A percentile compares a stretch with the other conserved stretches of the same genome.
phyloP scores from a whole-genome alignment of 805 yeast genomes.

The Wickerhamomyces bisporus region DNA sequence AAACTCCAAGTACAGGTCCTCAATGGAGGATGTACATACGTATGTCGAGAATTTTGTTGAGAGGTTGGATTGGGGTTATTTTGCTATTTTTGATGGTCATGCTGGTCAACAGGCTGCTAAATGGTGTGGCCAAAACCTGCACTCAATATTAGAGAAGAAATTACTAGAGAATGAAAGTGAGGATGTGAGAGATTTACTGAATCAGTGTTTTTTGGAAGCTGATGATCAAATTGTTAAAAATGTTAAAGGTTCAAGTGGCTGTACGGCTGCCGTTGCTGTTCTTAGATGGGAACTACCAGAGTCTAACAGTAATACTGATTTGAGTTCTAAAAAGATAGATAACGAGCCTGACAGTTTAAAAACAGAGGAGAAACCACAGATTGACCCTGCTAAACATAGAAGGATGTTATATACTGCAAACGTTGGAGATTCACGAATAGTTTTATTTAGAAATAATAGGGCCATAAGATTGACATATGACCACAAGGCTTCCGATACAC shows the following conservation, averaged over 20 bases:
- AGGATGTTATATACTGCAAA: conserved; percentile 89
- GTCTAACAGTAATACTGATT: conserved; percentile 3
- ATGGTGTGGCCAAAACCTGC: conserved; percentile 89
- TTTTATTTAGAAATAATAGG: conserved; percentile 66
- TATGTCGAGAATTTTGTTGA: conserved; percentile 92
- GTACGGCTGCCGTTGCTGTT: conserved; percentile 94
- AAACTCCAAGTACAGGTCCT: conserved; percentile 71
- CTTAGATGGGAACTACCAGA: conserved; percentile 69
- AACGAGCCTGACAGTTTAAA: not conserved
- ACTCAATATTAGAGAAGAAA: conserved; percentile 57
- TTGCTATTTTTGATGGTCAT: conserved; percentile 95
- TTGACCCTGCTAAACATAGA: conserved; percentile 39
- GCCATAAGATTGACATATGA: conserved; percentile 85
- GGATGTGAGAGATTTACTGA: conserved; percentile 62
- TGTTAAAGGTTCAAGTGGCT: conserved; percentile 73
- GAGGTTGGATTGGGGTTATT: conserved; percentile 86
- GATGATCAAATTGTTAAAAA: conserved; percentile 62
- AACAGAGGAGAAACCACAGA: conserved; percentile 1
- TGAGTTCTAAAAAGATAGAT: not conserved
- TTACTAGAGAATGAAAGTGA: conserved; percentile 42
- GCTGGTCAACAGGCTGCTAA: conserved; percentile 92
- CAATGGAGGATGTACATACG: conserved; percentile 96
- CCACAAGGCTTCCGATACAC: conserved; percentile 82
- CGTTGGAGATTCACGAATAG: conserved; percentile 89
- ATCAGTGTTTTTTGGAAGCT: conserved; percentile 66